These are phyloP conservation scores for Colletotrichum orchidophilum DNA, from an alignment of 2,329 filamentous ascomycete genomes.

Conservation along the genomic window DNA sequence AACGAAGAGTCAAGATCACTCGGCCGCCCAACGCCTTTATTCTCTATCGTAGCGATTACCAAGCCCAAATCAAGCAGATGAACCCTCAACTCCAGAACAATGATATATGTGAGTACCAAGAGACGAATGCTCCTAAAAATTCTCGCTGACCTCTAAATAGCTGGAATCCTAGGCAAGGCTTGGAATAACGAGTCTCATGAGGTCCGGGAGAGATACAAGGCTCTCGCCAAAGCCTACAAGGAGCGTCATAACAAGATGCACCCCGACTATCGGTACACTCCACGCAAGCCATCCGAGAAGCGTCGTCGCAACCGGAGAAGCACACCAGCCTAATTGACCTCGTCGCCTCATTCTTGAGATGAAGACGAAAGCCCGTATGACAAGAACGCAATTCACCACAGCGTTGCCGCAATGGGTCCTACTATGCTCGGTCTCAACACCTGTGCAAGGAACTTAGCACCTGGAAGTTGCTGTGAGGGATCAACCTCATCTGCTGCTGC, in stretches of 20 bases:
- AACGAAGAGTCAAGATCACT: conserved; percentile 26
- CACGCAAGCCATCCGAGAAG: conserved; percentile 44
- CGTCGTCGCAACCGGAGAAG: conserved; percentile 24
- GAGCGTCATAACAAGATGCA: conserved; percentile 40
- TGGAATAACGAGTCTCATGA: conserved; percentile 41
- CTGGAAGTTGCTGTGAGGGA: not conserved
- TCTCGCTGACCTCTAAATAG: conserved; percentile 33
- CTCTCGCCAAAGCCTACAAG: conserved; percentile 37
- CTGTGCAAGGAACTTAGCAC: not conserved
- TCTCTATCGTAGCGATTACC: conserved; percentile 44
- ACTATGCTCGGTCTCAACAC: not conserved
- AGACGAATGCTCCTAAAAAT: no score
- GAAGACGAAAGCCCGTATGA: not conserved
- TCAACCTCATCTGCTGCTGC: not conserved
- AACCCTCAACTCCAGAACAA: conserved; percentile 40
- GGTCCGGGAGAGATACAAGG: conserved; percentile 31
- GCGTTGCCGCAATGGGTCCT: not conserved
- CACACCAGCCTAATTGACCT: not conserved
- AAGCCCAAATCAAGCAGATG: conserved; percentile 36
- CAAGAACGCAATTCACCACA: not conserved
- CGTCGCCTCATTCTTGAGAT: not conserved
- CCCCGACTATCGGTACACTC: conserved; percentile 51
- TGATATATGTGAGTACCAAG: conserved; percentile 42
- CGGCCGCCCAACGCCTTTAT: conserved; percentile 46
- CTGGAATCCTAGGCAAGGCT: conserved; percentile 38